A percentile compares a stretch with the other conserved stretches of the same genome.
Evolutionary conservation across 345 rosid species (phyloP).

Genomic region (Lepidium aucheri): DNA sequence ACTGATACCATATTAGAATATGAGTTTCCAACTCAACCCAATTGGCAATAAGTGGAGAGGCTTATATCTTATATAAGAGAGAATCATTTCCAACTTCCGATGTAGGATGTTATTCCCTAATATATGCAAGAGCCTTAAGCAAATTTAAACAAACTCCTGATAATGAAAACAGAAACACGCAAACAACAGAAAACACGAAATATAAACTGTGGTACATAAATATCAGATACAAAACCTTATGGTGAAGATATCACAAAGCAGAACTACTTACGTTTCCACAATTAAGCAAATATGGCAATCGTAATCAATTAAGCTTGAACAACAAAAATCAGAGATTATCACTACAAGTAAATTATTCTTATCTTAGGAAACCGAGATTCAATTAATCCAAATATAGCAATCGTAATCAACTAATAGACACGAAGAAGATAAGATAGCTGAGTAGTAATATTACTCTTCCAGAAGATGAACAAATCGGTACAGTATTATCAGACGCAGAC

Average conservation of each 20-base stretch:
- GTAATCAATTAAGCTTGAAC: no score
- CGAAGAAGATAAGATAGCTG: neutral
- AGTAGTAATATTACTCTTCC: constrained; percentile 31
- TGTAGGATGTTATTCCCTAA: no score
- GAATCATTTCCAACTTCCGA: no score
- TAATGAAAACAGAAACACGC: neutral
- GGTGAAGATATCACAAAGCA: neutral
- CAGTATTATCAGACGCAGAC: constrained; percentile 42
- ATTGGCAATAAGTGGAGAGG: no score
- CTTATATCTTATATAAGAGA: no score
- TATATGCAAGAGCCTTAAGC: neutral
- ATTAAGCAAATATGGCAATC: neutral
- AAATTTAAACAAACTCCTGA: neutral
- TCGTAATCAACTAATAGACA: neutral
- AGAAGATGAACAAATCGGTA: constrained; percentile 28
- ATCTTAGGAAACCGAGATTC: neutral
- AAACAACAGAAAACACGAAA: neutral
- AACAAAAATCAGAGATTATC: neutral
- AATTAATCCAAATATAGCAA: neutral
- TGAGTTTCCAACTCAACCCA: no score
- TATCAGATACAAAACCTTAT: neutral
- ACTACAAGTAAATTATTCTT: neutral
- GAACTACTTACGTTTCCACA: neutral
- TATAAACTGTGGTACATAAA: neutral
- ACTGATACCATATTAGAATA: no score